phyloP scores from a whole-genome alignment of 306 rosid genomes.

The Delonix regia region DNA sequence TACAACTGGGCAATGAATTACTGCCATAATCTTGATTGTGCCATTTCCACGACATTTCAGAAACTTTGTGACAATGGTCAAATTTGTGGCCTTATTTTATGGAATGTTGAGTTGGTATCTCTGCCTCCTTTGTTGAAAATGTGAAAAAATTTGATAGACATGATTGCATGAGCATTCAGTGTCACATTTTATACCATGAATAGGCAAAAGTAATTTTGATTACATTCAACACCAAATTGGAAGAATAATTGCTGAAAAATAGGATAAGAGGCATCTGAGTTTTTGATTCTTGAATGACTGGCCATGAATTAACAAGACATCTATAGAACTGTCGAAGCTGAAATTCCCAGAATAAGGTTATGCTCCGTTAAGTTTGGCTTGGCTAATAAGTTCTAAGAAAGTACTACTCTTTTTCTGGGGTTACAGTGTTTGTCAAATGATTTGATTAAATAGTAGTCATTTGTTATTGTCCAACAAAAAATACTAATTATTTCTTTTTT shows the following conservation, averaged over 20 bases:
- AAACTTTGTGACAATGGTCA: slow-evolving; percentile 1
- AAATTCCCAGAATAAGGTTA: background rate
- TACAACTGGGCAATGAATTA: background rate
- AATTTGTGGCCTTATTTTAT: background rate
- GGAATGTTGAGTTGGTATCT: slow-evolving; percentile 10
- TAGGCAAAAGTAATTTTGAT: background rate
- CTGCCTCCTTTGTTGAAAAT: background rate
- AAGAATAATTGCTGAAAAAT: background rate
- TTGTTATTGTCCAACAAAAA: no score
- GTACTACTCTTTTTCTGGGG: no score
- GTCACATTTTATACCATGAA: background rate
- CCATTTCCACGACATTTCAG: background rate
- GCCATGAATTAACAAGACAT: background rate
- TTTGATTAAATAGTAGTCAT: no score
- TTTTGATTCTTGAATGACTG: background rate
- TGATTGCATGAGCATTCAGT: background rate
- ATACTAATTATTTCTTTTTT: no score
- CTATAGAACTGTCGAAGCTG: background rate
- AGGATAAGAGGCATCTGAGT: background rate
- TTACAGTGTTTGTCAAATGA: no score
- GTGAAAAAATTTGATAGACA: background rate
- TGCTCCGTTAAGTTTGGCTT: background rate
- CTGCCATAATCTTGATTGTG: slow-evolving; percentile 8
- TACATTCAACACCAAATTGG: background rate
- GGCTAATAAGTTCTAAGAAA: background rate